Evolutionary conservation across 2,329 filamentous ascomycete species (phyloP), one percentile per base, ranked within the genome.

Genomic region (Metarhizium guizhouense): DNA sequence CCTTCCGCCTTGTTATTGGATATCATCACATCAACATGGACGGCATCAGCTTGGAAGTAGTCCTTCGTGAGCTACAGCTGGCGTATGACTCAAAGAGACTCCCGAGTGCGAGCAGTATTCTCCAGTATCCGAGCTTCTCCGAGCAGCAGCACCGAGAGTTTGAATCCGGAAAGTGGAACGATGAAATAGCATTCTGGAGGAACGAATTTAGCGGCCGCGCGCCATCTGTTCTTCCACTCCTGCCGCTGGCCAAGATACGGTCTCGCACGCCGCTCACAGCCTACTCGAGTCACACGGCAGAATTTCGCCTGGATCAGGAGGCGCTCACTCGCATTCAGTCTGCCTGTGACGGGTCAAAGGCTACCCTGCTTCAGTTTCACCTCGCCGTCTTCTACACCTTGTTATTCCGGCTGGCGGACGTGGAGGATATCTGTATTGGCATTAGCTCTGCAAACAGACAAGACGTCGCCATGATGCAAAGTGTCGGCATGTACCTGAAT

Each of bases 21-120:
- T 71, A 70, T 47, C 78, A 81, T 57, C 78, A 81, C 60, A 79
- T 82, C 42, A 66, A 70, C 47, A 72, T 81, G 69, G 79, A 82
- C 57, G 76, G 74, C 1, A 59, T 74, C 40, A 76, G 76, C 52
- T 72, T 71, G 11, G 61, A 74, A 29, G 59, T 79, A 4, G 64
- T 82, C 36, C 58, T 78, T 20, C 48, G 59, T 1, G 76, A 81
- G 45, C 58, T 81, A 29, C 66, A 75, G 29, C 70, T 6, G 10
- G 6, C 14, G 7, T 49, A 49, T n/a, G 8, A 32, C 40, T 43
- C 40, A 6, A 18, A 48, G 11, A 25, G 13, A 48, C 18, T 48
- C 18, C 29, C 47, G 18, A 40, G 38, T 40, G 38, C 10, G 13
- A 13, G 13, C 10, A 14, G 10, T 13, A 16, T 16, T 40, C 38